These are phyloP conservation scores for Metarhizium guizhouense DNA, from an alignment of 2,329 filamentous ascomycete genomes.

Conservation along the genomic window DNA sequence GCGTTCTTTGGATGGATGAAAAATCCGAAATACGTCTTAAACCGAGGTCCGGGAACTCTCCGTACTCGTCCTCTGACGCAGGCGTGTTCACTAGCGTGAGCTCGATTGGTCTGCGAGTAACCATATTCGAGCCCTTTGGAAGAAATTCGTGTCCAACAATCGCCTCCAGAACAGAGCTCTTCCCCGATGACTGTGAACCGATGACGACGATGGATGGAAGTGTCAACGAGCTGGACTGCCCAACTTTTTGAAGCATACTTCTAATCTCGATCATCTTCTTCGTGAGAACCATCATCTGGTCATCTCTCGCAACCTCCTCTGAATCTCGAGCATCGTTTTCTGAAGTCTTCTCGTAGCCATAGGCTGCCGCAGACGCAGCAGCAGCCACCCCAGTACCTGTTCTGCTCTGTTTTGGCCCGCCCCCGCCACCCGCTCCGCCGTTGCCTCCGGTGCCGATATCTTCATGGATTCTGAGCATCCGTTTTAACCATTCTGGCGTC, in stretches of 20 bases:
- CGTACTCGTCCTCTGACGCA: constrained; percentile 77
- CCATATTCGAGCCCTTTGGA: constrained; percentile 98
- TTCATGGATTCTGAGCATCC: constrained; percentile 55
- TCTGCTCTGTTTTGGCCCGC: constrained; percentile 51
- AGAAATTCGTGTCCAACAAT: constrained; percentile 97
- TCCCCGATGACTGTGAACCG: constrained; percentile 94
- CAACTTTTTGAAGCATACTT: constrained; percentile 81
- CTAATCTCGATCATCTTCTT: constrained; percentile 99
- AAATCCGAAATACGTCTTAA: constrained; percentile 89
- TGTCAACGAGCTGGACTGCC: constrained; percentile 80
- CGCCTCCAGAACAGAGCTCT: constrained; percentile 92
- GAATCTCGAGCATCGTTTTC: constrained; percentile 54
- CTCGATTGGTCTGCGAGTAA: constrained; percentile 90
- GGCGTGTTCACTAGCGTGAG: constrained; percentile 94
- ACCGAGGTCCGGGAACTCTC: constrained; percentile 89
- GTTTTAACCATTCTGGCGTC: constrained; percentile 68
- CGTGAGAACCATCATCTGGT: constrained; percentile 99
- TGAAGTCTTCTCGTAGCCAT: constrained; percentile 63
- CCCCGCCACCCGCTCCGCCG: constrained; percentile 36
- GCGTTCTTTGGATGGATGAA: constrained; percentile 78
- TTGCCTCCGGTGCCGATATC: constrained; percentile 44
- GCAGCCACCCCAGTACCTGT: constrained; percentile 52
- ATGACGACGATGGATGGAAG: constrained; percentile 98
- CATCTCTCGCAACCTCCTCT: constrained; percentile 69
- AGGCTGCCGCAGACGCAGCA: constrained; percentile 66